phyloP scores from a whole-genome alignment of 805 yeast genomes.

The Cyberlindnera sargentensis region DNA sequence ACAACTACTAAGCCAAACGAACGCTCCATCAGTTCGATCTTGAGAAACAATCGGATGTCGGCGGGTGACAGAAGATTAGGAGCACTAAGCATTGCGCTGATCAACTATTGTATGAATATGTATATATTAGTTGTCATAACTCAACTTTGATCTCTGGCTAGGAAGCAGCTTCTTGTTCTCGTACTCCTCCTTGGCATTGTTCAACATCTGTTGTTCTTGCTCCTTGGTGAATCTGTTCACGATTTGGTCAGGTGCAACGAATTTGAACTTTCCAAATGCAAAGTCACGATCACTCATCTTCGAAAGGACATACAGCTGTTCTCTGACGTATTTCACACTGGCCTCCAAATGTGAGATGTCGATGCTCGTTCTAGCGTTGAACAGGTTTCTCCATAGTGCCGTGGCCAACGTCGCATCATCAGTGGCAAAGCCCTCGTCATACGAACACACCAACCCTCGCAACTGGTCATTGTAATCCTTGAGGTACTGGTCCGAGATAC shows the following conservation, averaged over 20 bases:
- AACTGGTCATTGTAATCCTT: constrained; percentile 88
- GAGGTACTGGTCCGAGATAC: constrained; percentile 77
- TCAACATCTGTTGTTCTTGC: constrained; percentile 50
- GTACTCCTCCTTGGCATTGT: constrained; percentile 42
- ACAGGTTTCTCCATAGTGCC: constrained; percentile 86
- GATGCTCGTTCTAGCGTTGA: constrained; percentile 74
- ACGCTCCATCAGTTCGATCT: too few species aligned
- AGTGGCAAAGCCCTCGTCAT: constrained; percentile 84
- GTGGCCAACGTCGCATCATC: constrained; percentile 74
- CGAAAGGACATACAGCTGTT: constrained; percentile 81
- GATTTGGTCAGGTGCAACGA: constrained; percentile 74
- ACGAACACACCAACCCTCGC: constrained; percentile 81
- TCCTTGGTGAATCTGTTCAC: constrained; percentile 64
- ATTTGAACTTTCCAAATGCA: constrained; percentile 82
- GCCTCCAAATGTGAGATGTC: constrained; percentile 84
- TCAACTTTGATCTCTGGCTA: constrained; percentile 45
- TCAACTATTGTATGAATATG: too few species aligned
- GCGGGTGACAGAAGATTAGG: too few species aligned
- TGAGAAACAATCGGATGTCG: too few species aligned
- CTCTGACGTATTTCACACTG: constrained; percentile 81
- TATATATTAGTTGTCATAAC: constrained; percentile 5
- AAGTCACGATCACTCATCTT: constrained; percentile 87
- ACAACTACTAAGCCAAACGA: too few species aligned
- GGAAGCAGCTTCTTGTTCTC: constrained; percentile 43
- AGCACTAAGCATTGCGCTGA: too few species aligned